These are phyloP conservation scores for Meira nashicola DNA, from an alignment of 1,284 basidiomycete genomes.

Conservation along the genomic window DNA sequence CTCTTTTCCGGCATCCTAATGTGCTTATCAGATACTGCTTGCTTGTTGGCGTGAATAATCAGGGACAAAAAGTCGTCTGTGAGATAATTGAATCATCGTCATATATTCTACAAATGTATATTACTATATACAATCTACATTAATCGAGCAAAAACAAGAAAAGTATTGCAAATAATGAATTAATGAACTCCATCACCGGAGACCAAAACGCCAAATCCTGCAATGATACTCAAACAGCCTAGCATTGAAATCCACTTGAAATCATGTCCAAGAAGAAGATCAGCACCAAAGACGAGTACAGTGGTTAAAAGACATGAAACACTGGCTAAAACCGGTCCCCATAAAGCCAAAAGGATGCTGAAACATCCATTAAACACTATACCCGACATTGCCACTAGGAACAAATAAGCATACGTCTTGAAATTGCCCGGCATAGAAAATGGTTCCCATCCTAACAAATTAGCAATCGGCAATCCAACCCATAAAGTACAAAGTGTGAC, in stretches of 20 bases:
- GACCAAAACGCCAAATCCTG: constrained; percentile 40
- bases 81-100: too few species aligned
- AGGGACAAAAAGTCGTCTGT: too few species aligned
- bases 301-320: constrained; percentile 49
- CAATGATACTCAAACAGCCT: constrained; percentile 39
- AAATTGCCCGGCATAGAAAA: constrained; percentile 41
- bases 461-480: constrained; percentile 37
- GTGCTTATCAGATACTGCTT: too few species aligned
- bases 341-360: constrained; percentile 44
- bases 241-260: constrained; percentile 38
- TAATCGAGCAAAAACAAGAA: too few species aligned
- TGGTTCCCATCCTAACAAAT: constrained; percentile 33
- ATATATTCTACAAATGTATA: too few species aligned
- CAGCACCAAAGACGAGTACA: constrained; percentile 25
- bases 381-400: constrained; percentile 33
- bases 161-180: too few species aligned
- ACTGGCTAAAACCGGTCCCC: constrained; percentile 50
- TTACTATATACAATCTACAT: too few species aligned
- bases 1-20: too few species aligned
- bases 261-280: constrained; percentile 31
- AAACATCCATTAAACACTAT: constrained; percentile 50
- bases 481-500: constrained; percentile 39
- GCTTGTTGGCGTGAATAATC: too few species aligned
- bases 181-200: constrained; percentile 18
- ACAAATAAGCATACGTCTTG: constrained; percentile 23